Base-by-base conservation (phyloP, 495 filamentous ascomycete species). In the Hypomontagnella submonticulosa region DNA sequence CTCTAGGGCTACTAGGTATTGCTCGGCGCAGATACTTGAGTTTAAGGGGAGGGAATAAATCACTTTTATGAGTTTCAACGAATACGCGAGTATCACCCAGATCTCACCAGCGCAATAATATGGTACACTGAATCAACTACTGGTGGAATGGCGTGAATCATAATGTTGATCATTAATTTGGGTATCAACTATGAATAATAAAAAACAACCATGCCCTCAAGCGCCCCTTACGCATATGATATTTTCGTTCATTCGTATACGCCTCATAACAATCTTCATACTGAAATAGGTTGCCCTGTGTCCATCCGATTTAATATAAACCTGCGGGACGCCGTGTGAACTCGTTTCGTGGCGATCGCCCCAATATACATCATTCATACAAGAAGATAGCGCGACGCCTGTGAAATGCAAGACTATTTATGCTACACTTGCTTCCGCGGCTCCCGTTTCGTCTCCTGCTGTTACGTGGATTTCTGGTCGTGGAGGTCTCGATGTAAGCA, bases 271-370 rank as follows among this genome's bases (percentile, higher is more conserved):
- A 30, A 41, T 58, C n/a, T 16, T 44, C 43, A 13, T 49, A 10
- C 12, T 33, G 16, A 52, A 13, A 11, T 41, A 59, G 43, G 59
- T 63, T 63, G 65, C 65, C 65, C 59, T 47, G 30, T 51, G 48
- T 38, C n/a, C 44, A 15, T 43, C 42, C 13, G 15, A 38, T 38
- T 20, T 59, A 38, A 9, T 34, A 44, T 52, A 44, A 48, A 11
- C 23, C 43, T 36, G 15, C 15, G 3, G 30, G 61, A 66, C 67
- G 47, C 61, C 67, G 42, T 47, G 33, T 61, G 41, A 55, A 23
- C 42, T 60, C 67, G 16, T 56, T 20, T 27, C 54, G 7, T 40
- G 34, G 33, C 9, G 30, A 30, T 19, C 13, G 27, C 34, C 27
- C 23, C 15, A 23, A 13, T 57, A 63, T 49, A 42, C 52, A 38